Conservation (phyloP, 2,329 filamentous ascomycete genomes). For the Penicillium decumbens region DNA sequence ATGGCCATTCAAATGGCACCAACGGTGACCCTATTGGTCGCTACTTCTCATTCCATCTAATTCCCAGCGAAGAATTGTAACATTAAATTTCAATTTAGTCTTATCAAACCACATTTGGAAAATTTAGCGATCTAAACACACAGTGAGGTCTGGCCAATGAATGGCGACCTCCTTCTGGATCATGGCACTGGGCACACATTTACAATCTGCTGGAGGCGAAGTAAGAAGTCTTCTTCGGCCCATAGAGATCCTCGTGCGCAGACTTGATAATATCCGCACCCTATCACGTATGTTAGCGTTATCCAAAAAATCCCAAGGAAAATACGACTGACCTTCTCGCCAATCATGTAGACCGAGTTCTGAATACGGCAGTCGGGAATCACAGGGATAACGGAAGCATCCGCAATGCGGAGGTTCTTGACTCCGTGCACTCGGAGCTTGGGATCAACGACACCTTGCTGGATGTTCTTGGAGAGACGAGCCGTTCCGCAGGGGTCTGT, state of each 20-base stretch:
- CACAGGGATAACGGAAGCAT: not conserved
- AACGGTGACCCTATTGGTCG: too few relatives aligned
- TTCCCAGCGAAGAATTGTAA: too few relatives aligned
- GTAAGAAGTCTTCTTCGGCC: conserved; percentile 18
- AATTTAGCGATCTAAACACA: too few relatives aligned
- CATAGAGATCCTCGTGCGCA: conserved; percentile 24
- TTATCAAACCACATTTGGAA: too few relatives aligned
- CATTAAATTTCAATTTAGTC: too few relatives aligned
- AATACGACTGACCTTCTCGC: not conserved
- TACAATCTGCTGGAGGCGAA: conserved; percentile 18
- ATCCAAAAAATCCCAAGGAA: not conserved
- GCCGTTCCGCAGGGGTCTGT: not conserved
- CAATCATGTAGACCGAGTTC: not conserved
- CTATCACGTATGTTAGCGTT: conserved; percentile 11
- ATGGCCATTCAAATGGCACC: not conserved
- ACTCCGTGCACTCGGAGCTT: not conserved
- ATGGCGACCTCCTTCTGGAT: too few relatives aligned
- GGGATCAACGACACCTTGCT: not conserved
- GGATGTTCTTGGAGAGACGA: not conserved
- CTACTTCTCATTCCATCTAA: too few relatives aligned
- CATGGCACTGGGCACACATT: not conserved
- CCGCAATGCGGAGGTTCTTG: not conserved
- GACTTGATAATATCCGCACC: conserved; percentile 29
- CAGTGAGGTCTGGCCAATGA: too few relatives aligned
- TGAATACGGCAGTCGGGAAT: not conserved